Conservation (phyloP, 2,329 filamentous ascomycete species). For the Colletotrichum gloeosporioides region DNA sequence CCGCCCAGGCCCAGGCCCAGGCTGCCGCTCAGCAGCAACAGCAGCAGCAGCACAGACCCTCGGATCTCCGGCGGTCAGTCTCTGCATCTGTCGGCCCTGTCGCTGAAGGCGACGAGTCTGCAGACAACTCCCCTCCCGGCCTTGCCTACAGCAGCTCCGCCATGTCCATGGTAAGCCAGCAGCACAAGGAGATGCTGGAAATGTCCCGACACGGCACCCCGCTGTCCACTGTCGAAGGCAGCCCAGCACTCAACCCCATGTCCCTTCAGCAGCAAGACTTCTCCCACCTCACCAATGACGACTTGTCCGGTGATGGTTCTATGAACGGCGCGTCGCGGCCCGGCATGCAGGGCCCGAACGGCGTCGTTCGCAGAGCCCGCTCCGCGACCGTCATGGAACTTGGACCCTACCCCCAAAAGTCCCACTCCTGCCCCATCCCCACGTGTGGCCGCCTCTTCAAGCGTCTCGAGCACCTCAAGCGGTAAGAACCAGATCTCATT, state of each 20-base stretch:
- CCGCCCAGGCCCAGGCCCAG: conserved; percentile 58
- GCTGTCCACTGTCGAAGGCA: conserved; percentile 82
- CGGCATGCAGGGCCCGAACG: conserved; percentile 73
- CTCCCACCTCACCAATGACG: conserved; percentile 65
- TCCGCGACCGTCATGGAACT: conserved; percentile 97
- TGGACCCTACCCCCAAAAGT: conserved; percentile 95
- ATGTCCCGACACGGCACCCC: conserved; percentile 93
- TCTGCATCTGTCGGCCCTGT: conserved; percentile 86
- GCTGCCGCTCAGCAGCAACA: conserved; percentile 33
- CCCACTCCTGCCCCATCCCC: conserved; percentile 98
- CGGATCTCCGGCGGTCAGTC: conserved; percentile 89
- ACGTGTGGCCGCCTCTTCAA: conserved; percentile 98
- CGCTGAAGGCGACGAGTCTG: conserved; percentile 78
- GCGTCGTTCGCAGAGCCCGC: conserved; percentile 85
- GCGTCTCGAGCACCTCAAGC: conserved; percentile 97
- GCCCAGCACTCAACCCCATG: conserved; percentile 75
- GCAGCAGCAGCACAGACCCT: conserved; percentile 70
- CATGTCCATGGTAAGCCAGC: conserved; percentile 66
- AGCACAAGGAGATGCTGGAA: conserved; percentile 81
- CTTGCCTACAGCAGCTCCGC: conserved; percentile 74
- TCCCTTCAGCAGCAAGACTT: conserved; percentile 73
- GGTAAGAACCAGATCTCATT: conserved; percentile 68
- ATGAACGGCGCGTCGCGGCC: conserved; percentile 63
- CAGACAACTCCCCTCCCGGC: conserved; percentile 79
- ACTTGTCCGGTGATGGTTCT: conserved; percentile 63